Percentiles rank a stretch among this genome's conserved stretches.
Conservation (phyloP, 169 alveolate species). For the Toxoplasma gondii region DNA sequence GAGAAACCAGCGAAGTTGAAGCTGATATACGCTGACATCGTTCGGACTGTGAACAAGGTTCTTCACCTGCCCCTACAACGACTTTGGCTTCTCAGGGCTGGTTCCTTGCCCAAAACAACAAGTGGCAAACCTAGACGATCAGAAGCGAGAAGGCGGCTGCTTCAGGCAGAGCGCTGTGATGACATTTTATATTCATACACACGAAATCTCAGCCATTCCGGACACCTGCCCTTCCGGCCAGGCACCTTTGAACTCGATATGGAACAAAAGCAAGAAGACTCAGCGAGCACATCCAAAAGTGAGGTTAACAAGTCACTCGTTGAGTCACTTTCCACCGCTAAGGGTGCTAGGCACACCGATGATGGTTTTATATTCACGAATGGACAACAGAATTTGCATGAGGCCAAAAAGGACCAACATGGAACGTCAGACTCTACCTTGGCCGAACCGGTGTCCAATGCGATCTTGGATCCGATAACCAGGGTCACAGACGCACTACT, state of each 20-base stretch:
- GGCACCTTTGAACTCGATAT: background rate
- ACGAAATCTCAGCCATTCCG: background rate
- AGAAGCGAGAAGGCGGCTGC: slow-evolving; percentile 47
- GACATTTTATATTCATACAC: background rate
- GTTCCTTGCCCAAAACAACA: slow-evolving; percentile 69
- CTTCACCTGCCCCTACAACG: background rate
- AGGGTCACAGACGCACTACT: background rate
- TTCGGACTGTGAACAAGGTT: background rate
- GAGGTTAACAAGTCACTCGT: background rate
- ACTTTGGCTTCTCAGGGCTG: slow-evolving; percentile 55
- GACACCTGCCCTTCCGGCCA: background rate
- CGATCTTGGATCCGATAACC: no score
- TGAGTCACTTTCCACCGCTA: background rate
- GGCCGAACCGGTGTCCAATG: no score
- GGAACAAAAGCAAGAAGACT: background rate
- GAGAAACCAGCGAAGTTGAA: background rate
- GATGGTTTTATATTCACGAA: background rate
- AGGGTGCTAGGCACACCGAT: background rate
- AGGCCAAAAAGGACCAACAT: background rate
- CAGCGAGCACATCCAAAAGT: background rate
- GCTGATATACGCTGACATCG: background rate
- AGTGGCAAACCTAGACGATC: slow-evolving; percentile 72
- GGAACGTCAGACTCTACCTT: background rate
- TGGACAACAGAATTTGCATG: background rate
- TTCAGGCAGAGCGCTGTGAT: slow-evolving; percentile 43